A percentile compares a stretch with the other conserved stretches of the same genome.
These are phyloP conservation scores for Pseudogymnoascus sp. DNA, from an alignment of 2,329 filamentous ascomycete genomes.

Conservation along the genomic window DNA sequence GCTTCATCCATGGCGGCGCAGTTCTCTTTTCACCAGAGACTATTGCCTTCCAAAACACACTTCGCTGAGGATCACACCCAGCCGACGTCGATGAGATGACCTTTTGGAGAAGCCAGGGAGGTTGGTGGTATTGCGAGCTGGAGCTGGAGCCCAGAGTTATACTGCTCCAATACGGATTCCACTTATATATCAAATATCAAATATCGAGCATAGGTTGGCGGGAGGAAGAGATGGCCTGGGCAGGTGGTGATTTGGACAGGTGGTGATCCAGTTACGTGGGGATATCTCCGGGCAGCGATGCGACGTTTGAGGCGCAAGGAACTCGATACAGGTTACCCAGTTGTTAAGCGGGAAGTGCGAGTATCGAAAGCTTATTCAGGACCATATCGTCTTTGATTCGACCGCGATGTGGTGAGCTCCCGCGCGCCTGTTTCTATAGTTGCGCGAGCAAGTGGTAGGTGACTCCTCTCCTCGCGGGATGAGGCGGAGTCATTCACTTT, in stretches of 20 bases:
- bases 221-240: background rate
- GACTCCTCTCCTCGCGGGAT: constrained; percentile 4
- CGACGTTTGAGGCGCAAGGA: background rate
- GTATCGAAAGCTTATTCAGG: constrained; percentile 1
- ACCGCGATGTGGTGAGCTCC: background rate
- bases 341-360: background rate
- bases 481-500: constrained; percentile 10
- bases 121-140: background rate
- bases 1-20: constrained; percentile 3
- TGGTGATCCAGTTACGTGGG: background rate
- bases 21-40: background rate
- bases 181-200: background rate
- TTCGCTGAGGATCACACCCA: background rate
- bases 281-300: background rate
- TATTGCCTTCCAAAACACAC: background rate
- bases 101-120: background rate
- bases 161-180: background rate
- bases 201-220: background rate
- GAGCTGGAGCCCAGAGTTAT: background rate
- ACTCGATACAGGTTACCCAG: background rate
- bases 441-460: background rate
- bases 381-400: constrained; percentile 4
- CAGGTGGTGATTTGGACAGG: background rate
- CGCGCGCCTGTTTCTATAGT: background rate
- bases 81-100: background rate